Percentiles rank a stretch among this genome's conserved stretches.
Evolutionary conservation across 163 green algal genomes (phyloP).

Genomic region (Scenedesmus sp.): DNA sequence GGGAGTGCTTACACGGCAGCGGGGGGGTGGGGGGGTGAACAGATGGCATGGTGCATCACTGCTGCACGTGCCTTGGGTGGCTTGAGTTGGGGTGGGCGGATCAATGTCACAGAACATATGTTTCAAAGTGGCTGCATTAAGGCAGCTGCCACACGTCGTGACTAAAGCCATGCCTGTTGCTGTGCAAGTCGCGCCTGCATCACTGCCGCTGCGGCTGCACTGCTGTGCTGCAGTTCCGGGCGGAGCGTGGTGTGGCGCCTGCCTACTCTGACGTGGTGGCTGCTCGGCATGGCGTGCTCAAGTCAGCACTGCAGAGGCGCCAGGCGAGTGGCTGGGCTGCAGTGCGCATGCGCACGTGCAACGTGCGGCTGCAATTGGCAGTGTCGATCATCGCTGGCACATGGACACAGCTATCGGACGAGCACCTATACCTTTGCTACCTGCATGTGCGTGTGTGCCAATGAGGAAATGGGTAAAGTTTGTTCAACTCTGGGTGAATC

Average conservation of each 20-base stretch:
- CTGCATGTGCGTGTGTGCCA: no score
- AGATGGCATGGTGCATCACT: neutral
- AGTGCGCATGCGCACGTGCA: neutral
- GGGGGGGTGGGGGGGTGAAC: neutral
- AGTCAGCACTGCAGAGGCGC: constrained; percentile 5
- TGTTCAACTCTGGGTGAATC: no score
- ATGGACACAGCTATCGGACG: no score
- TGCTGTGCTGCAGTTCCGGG: constrained; percentile 43
- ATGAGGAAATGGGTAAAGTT: no score
- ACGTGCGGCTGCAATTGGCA: neutral
- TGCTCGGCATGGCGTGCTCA: neutral
- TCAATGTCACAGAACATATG: no score
- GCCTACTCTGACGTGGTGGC: constrained; percentile 44
- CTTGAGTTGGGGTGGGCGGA: no score
- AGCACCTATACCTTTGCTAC: no score
- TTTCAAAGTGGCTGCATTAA: no score
- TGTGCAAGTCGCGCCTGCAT: neutral
- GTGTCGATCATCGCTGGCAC: neutral
- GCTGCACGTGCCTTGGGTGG: neutral
- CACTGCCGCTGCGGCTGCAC: neutral
- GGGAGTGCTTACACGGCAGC: no score
- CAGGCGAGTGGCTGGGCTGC: constrained; percentile 13
- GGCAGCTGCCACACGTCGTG: neutral
- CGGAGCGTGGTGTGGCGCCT: constrained; percentile 48
- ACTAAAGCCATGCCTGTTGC: neutral